Evolutionary conservation across 1,139 yeast species (phyloP), one percentile per base, ranked within the genome.

Genomic region (Blastobotrys serpentis): DNA sequence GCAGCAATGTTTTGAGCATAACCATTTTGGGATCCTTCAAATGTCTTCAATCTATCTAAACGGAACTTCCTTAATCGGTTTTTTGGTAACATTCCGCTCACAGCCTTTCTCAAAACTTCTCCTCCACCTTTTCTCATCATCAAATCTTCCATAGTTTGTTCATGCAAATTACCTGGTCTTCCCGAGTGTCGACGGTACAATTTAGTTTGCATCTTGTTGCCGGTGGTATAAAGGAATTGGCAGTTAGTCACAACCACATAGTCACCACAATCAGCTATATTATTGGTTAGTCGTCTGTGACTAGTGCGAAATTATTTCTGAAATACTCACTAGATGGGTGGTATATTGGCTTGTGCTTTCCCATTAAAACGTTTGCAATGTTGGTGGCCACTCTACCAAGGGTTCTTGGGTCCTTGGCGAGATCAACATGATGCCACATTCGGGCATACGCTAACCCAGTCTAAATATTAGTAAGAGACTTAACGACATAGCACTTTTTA

Each of bases 211-310:
- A 90, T 67, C 67, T 92, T 92, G 57, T 82, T 83, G 54, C 98
- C 98, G 0, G 96, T 83, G 14, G 85, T 76, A 60, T 82, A 82
- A 60, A 94, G 67, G 58, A 82, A 81, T 52, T 87, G 79, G 63
- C 97, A 89, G 72, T 92, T 92, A 10, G 98, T 86, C 1, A 92
- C 97, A 14, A 92, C 98, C 14, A 92, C 97, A 62, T 90, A 92
- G 68, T 92, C 99, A 10, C 99, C 99, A 58, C 84, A 82, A 70
- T 92, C 99, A 65, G 52, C 75, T 61, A 43, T n/a, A 44, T 16
- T 17, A 22, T 17, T 18, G 13, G 16, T 33, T 30, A 30, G n/a
- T 30, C 5, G 5, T 11, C n/a, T 11, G n/a, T 6, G n/a, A 8
- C 14, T 30, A 8, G 37, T 13, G 19, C 23, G 21, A 13, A 3